phyloP scores from a whole-genome alignment of 768 basidiomycete species.

The Omphalotus guepiniiformis region DNA sequence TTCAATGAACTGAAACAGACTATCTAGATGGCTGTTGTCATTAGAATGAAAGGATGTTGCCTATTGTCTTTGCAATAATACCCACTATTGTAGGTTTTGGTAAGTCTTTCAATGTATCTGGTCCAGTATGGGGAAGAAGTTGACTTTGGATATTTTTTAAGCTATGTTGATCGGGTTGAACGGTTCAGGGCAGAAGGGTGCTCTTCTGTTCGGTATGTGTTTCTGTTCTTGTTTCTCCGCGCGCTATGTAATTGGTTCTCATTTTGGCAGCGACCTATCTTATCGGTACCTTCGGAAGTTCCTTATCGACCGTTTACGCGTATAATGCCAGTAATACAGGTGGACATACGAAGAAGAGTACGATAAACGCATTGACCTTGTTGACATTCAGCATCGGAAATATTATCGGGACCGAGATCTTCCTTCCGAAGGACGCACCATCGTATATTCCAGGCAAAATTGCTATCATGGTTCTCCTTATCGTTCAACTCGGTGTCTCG shows the following conservation, averaged over 20 bases:
- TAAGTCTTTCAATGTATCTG: conserved; percentile 14
- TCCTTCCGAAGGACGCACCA: conserved; percentile 58
- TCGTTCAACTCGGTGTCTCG: conserved; percentile 45
- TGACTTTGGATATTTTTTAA: conserved; percentile 10
- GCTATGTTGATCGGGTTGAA: conserved; percentile 55
- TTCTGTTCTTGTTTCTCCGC: background rate
- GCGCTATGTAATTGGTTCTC: background rate
- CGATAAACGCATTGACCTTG: conserved; percentile 58
- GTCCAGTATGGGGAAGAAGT: conserved; percentile 1
- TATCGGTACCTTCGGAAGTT: conserved; percentile 54
- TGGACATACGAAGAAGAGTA: conserved; percentile 67
- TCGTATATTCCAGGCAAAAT: conserved; percentile 64
- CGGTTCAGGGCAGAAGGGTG: conserved; percentile 43
- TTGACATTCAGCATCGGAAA: conserved; percentile 54
- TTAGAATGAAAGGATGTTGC: conserved; percentile 56
- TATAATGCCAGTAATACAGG: conserved; percentile 63
- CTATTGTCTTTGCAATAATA: conserved; percentile 52
- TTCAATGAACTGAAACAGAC: too few relatives aligned
- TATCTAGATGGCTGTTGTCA: too few relatives aligned
- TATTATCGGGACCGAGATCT: conserved; percentile 60
- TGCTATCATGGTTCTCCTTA: conserved; percentile 57
- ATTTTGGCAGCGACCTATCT: conserved; percentile 39
- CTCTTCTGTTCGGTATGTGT: conserved; percentile 48
- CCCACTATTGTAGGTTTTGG: conserved; percentile 58
- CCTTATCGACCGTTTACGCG: conserved; percentile 52